phyloP scores from a whole-genome alignment of 2,329 filamentous ascomycete species.

The Stagonosporopsis chrysanthemi region DNA sequence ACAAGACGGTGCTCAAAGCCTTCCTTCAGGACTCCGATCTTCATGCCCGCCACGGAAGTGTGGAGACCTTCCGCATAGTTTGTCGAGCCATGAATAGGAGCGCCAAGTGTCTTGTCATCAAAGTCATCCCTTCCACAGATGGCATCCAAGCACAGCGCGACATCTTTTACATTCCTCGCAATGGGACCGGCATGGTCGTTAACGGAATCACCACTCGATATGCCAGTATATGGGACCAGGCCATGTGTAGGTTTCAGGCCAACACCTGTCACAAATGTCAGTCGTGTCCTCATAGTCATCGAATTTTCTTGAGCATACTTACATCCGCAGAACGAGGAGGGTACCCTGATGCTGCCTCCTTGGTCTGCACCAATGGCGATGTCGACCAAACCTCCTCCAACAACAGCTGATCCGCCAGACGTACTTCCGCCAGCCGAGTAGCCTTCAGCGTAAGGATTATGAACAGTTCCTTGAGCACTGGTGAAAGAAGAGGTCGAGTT shows the following conservation, averaged over 20 bases:
- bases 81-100: constrained; percentile 34
- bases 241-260: constrained; percentile 55
- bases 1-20: constrained; percentile 42
- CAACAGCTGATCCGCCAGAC: constrained; percentile 54
- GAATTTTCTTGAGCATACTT: constrained; percentile 1
- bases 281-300: background rate
- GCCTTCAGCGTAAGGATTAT: constrained; percentile 54
- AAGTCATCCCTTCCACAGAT: constrained; percentile 42
- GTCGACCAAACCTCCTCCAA: constrained; percentile 50
- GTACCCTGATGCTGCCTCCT: constrained; percentile 51
- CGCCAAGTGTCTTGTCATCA: constrained; percentile 42
- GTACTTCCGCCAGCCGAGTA: constrained; percentile 60
- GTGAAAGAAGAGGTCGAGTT: constrained; percentile 59
- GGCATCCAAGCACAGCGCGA: constrained; percentile 39
- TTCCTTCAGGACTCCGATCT: constrained; percentile 38
- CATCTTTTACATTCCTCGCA: constrained; percentile 33
- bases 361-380: constrained; percentile 52
- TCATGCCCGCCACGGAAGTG: constrained; percentile 30
- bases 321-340: constrained; percentile 48
- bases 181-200: constrained; percentile 55
- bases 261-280: constrained; percentile 35
- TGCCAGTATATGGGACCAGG: constrained; percentile 60
- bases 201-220: constrained; percentile 45
- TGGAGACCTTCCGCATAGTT: constrained; percentile 26
- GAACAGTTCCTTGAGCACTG: constrained; percentile 50